Evolutionary conservation across 805 yeast species (phyloP), one percentile per base, ranked within the genome.

Genomic region (Candida sphagnicola): DNA sequence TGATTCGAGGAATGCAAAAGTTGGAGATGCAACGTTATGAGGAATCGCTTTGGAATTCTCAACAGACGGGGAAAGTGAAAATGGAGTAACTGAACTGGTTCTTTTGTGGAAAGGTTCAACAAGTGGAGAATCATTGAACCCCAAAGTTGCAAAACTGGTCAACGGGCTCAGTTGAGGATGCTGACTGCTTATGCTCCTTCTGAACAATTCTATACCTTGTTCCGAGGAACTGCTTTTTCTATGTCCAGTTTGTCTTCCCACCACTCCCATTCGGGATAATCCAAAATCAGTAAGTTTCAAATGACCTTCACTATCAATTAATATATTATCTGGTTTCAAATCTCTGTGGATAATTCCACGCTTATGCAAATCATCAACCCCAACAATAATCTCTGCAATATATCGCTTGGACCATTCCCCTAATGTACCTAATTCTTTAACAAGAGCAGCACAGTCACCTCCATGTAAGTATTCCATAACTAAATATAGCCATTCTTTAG

Each of bases 401-500:
- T 93, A 93, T 46, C 85, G 74, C 45, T 74, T 80, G 0, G 88
- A 78, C 98, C 98, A 93, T 31, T 78, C 79, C 0, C 96, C 91
- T 17, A 93, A 61, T 2, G 81, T 80, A 0, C 95, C 96, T 57
- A 91, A 72, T 61, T 80, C 77, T 52, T 86, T 85, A 18, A 93
- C 65, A 37, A 95, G 65, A 0, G 96, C 82, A 0, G 97, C 93
- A 53, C 91, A 77, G 58, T 93, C 99, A 24, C 99, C 99, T 31
- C 99, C 99, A 48, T 85, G 87, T 28, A 93, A 66, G 54, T 88
- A 93, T 57, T 93, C 99, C 98, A 95, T 91, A 2, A 93, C 99
- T 48, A 93, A 68, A 53, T 86, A 93, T 13, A 93, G 66, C 55
- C 83, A 89, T 44, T 88, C 95, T 35, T 78, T 77, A 43, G 87